Evolutionary conservation across 148 eudicot species (phyloP).

Genomic region (Selenicereus undatus): DNA sequence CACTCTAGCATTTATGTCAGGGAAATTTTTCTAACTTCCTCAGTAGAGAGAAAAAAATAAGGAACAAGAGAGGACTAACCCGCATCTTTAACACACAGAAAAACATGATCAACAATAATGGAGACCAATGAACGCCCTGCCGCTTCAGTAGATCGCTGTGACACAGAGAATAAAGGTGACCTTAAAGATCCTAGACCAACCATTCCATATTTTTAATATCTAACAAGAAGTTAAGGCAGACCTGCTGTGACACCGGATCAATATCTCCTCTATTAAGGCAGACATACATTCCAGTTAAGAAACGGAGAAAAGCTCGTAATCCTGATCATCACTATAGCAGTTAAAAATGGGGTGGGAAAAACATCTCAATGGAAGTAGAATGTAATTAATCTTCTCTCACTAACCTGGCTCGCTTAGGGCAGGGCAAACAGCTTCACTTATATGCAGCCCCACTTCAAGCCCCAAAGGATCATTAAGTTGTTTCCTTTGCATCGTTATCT

Average conservation of each 20-base stretch:
- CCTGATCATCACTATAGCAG: conserved; percentile 45
- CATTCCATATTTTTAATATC: not conserved
- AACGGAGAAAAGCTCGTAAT: conserved; percentile 90
- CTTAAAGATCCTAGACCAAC: conserved; percentile 5
- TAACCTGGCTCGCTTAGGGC: conserved; percentile 96
- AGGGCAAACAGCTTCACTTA: conserved; percentile 92
- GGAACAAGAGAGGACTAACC: conserved; percentile 43
- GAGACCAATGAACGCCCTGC: conserved; percentile 88
- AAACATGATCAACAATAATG: conserved; percentile 81
- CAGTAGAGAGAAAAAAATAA: not conserved
- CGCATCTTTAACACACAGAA: conserved; percentile 74
- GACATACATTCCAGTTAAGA: conserved; percentile 83
- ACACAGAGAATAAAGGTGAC: conserved; percentile 19
- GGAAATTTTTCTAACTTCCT: not conserved
- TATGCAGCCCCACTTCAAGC: conserved; percentile 82
- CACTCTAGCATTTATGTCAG: not conserved
- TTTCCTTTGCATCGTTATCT: conserved; percentile 95
- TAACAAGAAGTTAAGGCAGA: conserved; percentile 21
- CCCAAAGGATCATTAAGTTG: conserved; percentile 82
- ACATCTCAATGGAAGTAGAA: not conserved
- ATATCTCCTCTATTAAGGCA: conserved; percentile 95
- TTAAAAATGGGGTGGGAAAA: not conserved
- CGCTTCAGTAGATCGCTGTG: conserved; percentile 80
- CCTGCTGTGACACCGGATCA: conserved; percentile 71
- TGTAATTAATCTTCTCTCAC: conserved; percentile 1